Conservation (phyloP, 1,139 yeast species). For the Saccharomyces hybrid region DNA sequence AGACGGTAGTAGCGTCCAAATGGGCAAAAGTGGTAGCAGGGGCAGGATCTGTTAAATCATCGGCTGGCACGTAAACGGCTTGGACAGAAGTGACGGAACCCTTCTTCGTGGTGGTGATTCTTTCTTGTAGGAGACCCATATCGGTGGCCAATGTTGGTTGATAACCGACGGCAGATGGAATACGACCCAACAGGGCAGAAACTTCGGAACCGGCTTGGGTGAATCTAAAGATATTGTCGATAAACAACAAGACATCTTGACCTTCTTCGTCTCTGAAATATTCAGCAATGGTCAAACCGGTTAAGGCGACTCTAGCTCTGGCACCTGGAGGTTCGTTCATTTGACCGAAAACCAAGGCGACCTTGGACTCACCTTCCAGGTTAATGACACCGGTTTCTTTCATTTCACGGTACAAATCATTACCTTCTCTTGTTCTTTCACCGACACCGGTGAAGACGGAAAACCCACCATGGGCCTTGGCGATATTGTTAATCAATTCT, state of each 20-base stretch:
- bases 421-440: slow-evolving; percentile 99
- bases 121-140: slow-evolving; percentile 99
- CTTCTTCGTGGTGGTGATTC: slow-evolving; percentile 98
- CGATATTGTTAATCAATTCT: slow-evolving; percentile 98
- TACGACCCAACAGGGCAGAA: slow-evolving; percentile 99
- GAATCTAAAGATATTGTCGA: slow-evolving; percentile 99
- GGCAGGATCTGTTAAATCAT: slow-evolving; percentile 99
- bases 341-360: slow-evolving; percentile 98
- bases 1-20: slow-evolving; percentile 99
- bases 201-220: slow-evolving; percentile 99
- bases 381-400: slow-evolving; percentile 99
- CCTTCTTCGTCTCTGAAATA: slow-evolving; percentile 99
- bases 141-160: slow-evolving; percentile 99
- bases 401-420: slow-evolving; percentile 99
- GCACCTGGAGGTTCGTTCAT: slow-evolving; percentile 99
- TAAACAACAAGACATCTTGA: slow-evolving; percentile 98
- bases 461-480: slow-evolving; percentile 99
- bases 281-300: slow-evolving; percentile 99
- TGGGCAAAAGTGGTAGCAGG: slow-evolving; percentile 99
- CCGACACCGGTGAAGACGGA: slow-evolving; percentile 99
- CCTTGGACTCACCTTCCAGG: slow-evolving; percentile 99
- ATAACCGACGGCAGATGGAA: slow-evolving; percentile 99
- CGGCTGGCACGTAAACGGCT: slow-evolving; percentile 99
- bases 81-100: slow-evolving; percentile 99
- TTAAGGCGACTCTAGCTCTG: slow-evolving; percentile 99